Evolutionary conservation across 2,329 filamentous ascomycete genomes (phyloP), one percentile per base, ranked within the genome.

Genomic region (Pseudocercospora cruenta): DNA sequence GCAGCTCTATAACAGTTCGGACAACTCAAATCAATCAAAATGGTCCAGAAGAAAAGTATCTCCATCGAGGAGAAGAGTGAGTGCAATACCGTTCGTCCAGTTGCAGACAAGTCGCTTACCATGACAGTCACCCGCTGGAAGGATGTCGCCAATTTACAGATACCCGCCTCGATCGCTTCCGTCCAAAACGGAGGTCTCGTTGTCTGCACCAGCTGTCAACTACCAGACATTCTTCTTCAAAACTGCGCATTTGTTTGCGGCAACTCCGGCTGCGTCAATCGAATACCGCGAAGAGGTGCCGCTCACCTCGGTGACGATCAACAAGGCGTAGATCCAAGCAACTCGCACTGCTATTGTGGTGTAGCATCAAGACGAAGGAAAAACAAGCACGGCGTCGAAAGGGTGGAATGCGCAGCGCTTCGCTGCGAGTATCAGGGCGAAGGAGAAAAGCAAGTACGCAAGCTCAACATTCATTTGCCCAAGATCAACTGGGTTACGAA

Each of bases 121-220:
- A n/a, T 19, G 7, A n/a, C 51, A 55, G 51, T 55, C 26, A 55
- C 51, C 16, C 21, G 51, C 10, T 55, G 51, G 51, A 55, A 55
- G n/a, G 51, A 55, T 10, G 51, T 55, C 26, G 51, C 51, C 22
- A 55, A 55, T 12, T n/a, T 55, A n/a, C 24, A 31, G 14, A 26
- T 55, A 26, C 51, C 51, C 2, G 51, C 51, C 7, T 55, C 51
- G 22, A 16, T 55, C 16, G 51, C 51, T 8, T 55, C 51, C 3
- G 51, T 55, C 3, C 51, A 55, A 10, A 55, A 55, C 16, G 51
- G 51, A 24, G 51, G 51, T n/a, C 51, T 55, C 26, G 51, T 55
- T n/a, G 51, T 55, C 16, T 55, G 51, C 26, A 55, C 51, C 16
- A 31, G 26, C 22, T 55, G 51, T 31, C 51, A 26, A 9, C 14